Percentiles rank a stretch among this genome's conserved stretches.
phyloP scores from a whole-genome alignment of 495 filamentous ascomycete species.

The Ramalina peruviana region DNA sequence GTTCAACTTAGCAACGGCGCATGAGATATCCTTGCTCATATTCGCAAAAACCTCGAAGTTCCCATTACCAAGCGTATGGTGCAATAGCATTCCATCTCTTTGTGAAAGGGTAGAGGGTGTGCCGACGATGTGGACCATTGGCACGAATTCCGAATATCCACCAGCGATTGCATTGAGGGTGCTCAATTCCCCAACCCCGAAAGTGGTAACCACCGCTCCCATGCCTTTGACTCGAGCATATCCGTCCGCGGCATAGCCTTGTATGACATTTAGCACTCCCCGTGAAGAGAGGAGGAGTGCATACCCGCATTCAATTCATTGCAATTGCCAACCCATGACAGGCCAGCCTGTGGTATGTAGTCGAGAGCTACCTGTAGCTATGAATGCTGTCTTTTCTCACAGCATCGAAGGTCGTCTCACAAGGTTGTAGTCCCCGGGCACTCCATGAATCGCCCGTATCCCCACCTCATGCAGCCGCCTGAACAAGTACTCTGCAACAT shows the following conservation, averaged over 20 bases:
- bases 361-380: conserved; percentile 39
- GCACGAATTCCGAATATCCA: conserved; percentile 46
- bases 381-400: conserved; percentile 1
- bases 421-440: conserved; percentile 43
- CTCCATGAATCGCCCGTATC: conserved; percentile 43
- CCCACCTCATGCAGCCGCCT: conserved; percentile 48
- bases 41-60: conserved; percentile 74
- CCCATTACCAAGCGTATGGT: conserved; percentile 89
- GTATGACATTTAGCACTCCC: conserved; percentile 13
- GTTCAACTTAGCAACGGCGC: conserved; percentile 52
- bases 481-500: conserved; percentile 50
- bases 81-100: conserved; percentile 51
- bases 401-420: background rate
- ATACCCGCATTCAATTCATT: conserved; percentile 57
- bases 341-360: conserved; percentile 41
- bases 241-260: conserved; percentile 59
- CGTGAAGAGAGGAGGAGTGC: conserved; percentile 2
- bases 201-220: conserved; percentile 51
- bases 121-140: conserved; percentile 52
- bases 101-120: conserved; percentile 39
- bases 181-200: conserved; percentile 57
- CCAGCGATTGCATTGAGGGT: conserved; percentile 58
- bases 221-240: conserved; percentile 58
- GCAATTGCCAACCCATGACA: conserved; percentile 54
- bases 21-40: conserved; percentile 63